Evolutionary conservation across 805 yeast genomes (phyloP), one percentile per base, ranked within the genome.

Genomic region (Candida boleticola): DNA sequence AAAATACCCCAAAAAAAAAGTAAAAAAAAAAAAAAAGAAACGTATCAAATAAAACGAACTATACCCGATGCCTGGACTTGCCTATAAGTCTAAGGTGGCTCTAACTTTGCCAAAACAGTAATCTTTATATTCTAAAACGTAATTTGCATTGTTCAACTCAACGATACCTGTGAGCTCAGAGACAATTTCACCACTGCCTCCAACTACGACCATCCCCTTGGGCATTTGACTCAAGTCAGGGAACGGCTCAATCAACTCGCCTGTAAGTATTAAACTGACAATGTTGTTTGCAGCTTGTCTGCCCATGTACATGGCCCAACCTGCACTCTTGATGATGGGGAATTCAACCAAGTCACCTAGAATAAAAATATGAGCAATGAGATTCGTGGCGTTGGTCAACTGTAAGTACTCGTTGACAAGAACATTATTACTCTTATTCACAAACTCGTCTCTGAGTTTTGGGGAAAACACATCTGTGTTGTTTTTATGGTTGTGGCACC

Each of bases 281-380:
- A 69, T 47, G 42, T 69, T 69, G 45, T 65, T 63, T 13, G 74
- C 73, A 6, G 55, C 63, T 39, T 54, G 65, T 32, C 71, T 51
- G 1, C 73, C 74, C 63, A 62, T 65, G 47, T 64, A 68, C 52
- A 67, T 58, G 3, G 73, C 74, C 74, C 74, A 69, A 2, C 74
- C 74, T 2, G 74, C 74, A 36, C 68, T 62, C 51, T 69, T 69
- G 46, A 69, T 66, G 39, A 67, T 65, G 23, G 71, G 66, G 22
- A 61, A 42, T 34, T 68, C 71, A 3, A 66, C 67, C 45, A 68
- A 51, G 47, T 69, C 73, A 5, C 74, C 74, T 19, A 67, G 41
- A 27, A 54, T 64, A 42, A 68, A 69, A 37, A 68, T 50, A 41
- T 65, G 58, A 16, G 44, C 50, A 9, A 57, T 21, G 23, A 47